Evolutionary conservation across 2,329 filamentous ascomycete species (phyloP).

Genomic region (Ophiosphaerella herpotricha): DNA sequence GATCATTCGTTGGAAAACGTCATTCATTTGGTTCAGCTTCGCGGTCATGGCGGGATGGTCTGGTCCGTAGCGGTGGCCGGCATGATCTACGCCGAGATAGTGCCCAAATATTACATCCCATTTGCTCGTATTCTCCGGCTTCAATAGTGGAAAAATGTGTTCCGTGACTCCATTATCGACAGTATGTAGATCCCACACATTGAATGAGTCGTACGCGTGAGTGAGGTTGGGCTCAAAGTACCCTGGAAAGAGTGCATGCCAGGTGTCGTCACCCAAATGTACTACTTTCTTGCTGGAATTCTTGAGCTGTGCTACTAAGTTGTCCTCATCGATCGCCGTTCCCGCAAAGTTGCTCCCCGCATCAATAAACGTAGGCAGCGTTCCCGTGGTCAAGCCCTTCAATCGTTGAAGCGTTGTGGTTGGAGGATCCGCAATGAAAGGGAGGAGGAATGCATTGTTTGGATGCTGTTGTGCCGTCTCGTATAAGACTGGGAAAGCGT

Average conservation of each 20-base stretch:
- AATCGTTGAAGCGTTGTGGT: constrained; percentile 90
- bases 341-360: constrained; percentile 94
- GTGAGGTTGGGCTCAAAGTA: constrained; percentile 90
- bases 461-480: constrained; percentile 77
- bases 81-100: constrained; percentile 93
- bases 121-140: constrained; percentile 64
- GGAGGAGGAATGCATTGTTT: constrained; percentile 82
- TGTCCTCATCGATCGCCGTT: constrained; percentile 93
- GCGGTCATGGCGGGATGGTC: constrained; percentile 89
- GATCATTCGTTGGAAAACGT: constrained; percentile 73
- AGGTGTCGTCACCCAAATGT: constrained; percentile 97
- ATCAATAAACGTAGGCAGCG: constrained; percentile 91
- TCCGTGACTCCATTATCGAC: constrained; percentile 94
- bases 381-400: constrained; percentile 94
- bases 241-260: constrained; percentile 90
- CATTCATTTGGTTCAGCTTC: constrained; percentile 91
- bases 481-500: constrained; percentile 85
- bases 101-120: constrained; percentile 98
- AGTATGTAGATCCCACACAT: constrained; percentile 96
- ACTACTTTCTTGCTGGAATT: constrained; percentile 76
- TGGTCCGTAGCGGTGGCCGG: constrained; percentile 93
- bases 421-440: constrained; percentile 96
- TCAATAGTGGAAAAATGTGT: constrained; percentile 83
- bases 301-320: constrained; percentile 67
- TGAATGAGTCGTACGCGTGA: constrained; percentile 92